Base-by-base conservation (phyloP, 345 rosid genomes). In the Euphorbia tirucalli region DNA sequence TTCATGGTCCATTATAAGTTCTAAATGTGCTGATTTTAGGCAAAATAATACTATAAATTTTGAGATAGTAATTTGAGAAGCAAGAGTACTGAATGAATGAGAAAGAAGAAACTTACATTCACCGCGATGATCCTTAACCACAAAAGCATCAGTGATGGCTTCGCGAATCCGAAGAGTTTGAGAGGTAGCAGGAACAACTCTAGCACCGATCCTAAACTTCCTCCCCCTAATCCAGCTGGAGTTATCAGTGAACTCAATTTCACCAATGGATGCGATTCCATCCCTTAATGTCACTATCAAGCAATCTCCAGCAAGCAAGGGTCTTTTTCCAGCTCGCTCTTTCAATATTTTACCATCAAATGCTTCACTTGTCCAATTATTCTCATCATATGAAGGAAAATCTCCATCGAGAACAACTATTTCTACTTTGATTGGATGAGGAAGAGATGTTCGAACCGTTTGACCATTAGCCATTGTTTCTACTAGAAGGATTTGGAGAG, bases 201-300 rank as follows among this genome's bases (percentile, higher is more conserved):
- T 87, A 6, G 87, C 96, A 3, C 93, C 97, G 21, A 94, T 80
- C 69, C 90, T 78, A 73, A 94, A 94, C 73, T 79, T 90, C 41
- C 96, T 83, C 81, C 97, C 80, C 37, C 97, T 73, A n/a, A 89
- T 79, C 98, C 98, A 94, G 71, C 98, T 94, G 2, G 98, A 94
- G 37, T 94, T 94, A 74, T 94, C 98, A 0, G 98, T 94, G 21
- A 94, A 88, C 80, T 87, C 97, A 15, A 94, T 70, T 0, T 92
- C 88, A 61, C 92, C 93, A 32, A 86, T 41, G 0, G 68, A 3
- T 19, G 81, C 93, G 31, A 70, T 44, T 16, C 90, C 96, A 25
- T 90, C 90, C 65, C 92, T 78, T 39, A 87, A 30, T 19, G 83
- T 86, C 35, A 87, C 75, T 7, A 71, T 80, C 35, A 85, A 75